Conservation (phyloP, 2,329 filamentous ascomycete species). For the Colletotrichum chlorophyti region DNA sequence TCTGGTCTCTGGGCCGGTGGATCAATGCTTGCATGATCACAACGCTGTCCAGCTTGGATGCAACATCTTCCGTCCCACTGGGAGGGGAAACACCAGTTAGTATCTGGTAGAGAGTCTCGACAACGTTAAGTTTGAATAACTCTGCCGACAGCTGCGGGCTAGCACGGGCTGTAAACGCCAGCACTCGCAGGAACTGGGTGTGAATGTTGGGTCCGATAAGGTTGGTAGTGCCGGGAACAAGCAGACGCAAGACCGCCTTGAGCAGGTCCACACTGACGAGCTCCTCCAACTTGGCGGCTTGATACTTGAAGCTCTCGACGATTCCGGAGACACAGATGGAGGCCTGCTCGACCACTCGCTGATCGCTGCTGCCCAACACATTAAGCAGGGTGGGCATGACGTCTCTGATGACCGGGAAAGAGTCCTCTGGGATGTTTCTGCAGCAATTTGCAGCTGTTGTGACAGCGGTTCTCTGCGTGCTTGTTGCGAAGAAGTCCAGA, state of each 20-base stretch:
- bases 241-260: conserved; percentile 81
- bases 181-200: conserved; percentile 91
- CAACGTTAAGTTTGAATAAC: conserved; percentile 93
- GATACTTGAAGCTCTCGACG: conserved; percentile 94
- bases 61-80: conserved; percentile 76
- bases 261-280: conserved; percentile 89
- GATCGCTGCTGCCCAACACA: conserved; percentile 90
- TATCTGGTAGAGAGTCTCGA: conserved; percentile 97
- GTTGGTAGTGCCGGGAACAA: conserved; percentile 94
- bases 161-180: conserved; percentile 88
- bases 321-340: conserved; percentile 95
- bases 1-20: conserved; percentile 92
- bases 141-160: conserved; percentile 89
- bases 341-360: conserved; percentile 95
- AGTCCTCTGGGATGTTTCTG: conserved; percentile 93
- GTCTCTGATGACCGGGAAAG: conserved; percentile 87
- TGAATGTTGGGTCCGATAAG: conserved; percentile 93
- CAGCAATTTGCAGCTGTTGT: conserved; percentile 98
- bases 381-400: conserved; percentile 96
- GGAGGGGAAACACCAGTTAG: conserved; percentile 94
- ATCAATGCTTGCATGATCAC: conserved; percentile 99
- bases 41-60: conserved; percentile 90
- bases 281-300: conserved; percentile 87
- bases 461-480: conserved; percentile 94
- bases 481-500: conserved; percentile 96